These are phyloP conservation scores for Sistotremastrum niveocremeum DNA, from an alignment of 768 basidiomycete genomes.

Conservation along the genomic window DNA sequence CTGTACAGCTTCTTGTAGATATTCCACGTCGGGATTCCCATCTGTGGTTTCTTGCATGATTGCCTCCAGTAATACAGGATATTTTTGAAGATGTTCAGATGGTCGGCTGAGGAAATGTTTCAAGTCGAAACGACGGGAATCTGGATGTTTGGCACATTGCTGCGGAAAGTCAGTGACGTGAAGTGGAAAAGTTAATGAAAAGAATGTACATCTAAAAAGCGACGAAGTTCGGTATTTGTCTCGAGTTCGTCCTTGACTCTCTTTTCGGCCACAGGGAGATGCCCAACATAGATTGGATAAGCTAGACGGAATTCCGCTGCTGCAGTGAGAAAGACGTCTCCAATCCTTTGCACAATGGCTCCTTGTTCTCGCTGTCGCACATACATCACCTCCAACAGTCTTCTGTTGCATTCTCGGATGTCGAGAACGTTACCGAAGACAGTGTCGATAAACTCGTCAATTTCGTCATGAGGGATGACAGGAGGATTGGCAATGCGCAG, in stretches of 20 bases:
- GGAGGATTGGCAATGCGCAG: conserved; percentile 30
- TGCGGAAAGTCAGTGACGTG: conserved; percentile 17
- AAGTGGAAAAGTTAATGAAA: conserved; percentile 1
- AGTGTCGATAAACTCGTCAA: conserved; percentile 79
- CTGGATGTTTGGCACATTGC: conserved; percentile 38
- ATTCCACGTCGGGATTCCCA: conserved; percentile 74
- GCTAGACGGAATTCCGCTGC: conserved; percentile 78
- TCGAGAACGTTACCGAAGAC: conserved; percentile 85
- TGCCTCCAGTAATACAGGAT: conserved; percentile 75
- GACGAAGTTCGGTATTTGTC: conserved; percentile 61
- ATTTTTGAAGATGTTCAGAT: conserved; percentile 70
- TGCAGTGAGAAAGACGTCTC: conserved; percentile 78
- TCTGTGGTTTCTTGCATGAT: conserved; percentile 71
- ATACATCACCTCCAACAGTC: conserved; percentile 74
- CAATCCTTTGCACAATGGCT: conserved; percentile 71
- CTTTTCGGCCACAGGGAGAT: conserved; percentile 77
- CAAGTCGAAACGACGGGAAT: conserved; percentile 50
- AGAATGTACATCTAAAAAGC: conserved; percentile 66
- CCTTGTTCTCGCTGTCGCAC: conserved; percentile 76
- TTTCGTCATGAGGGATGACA: conserved; percentile 37
- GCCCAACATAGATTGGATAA: conserved; percentile 78
- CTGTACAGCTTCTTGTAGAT: conserved; percentile 67
- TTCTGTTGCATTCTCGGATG: conserved; percentile 69
- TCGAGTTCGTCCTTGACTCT: conserved; percentile 79
- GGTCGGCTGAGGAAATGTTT: conserved; percentile 72